Evolutionary conservation across 768 basidiomycete species (phyloP), one percentile per base, ranked within the genome.

Genomic region (Neoboletus magnificus): DNA sequence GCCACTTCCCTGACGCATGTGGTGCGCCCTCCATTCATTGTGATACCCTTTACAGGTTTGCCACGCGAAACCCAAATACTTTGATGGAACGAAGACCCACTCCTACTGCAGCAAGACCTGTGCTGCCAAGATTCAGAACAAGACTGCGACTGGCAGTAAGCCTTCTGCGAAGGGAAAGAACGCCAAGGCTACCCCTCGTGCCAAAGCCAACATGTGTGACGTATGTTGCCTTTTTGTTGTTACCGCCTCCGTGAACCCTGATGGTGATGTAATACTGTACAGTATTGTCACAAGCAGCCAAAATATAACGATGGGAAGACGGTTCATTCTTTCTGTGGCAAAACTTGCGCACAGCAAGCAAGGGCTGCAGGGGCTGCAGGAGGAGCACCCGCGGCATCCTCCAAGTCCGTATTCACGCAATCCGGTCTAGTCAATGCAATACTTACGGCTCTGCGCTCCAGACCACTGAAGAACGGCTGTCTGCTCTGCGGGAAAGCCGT

Each of bases 261-360:
- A 57, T 56, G 40, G 40, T 53, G 36, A 59, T 44, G 42, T 35
- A 46, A 62, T 44, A 22, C 41, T 20, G 25, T 41, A 16, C 60
- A 86, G 85, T 78, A 78, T 57, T 86, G 85, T 68, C 79, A 80
- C 55, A 75, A 75, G 56, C 78, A 82, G 39, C 83, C 85, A 39
- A 86, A 84, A 61, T 79, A 80, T 59, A 74, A 73, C 20, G 85
- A 86, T 61, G 81, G 82, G 16, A 77, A 75, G 10, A 78, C 77
- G 49, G 79, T 76, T 2, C 85, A 86, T 68, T 77, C 82, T 15
- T 87, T 78, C 65, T 87, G 85, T 62, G 72, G 83, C 63, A 86
- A 82, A 62, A 77, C 82, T 11, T 87, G 85, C 61, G 83, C 84
- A 4, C 77, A 77, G 61, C 78, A 74, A 49, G 76, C 79, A 5